These are phyloP conservation scores for Datisca glomerata DNA, from an alignment of 306 rosid species.

Conservation along the genomic window DNA sequence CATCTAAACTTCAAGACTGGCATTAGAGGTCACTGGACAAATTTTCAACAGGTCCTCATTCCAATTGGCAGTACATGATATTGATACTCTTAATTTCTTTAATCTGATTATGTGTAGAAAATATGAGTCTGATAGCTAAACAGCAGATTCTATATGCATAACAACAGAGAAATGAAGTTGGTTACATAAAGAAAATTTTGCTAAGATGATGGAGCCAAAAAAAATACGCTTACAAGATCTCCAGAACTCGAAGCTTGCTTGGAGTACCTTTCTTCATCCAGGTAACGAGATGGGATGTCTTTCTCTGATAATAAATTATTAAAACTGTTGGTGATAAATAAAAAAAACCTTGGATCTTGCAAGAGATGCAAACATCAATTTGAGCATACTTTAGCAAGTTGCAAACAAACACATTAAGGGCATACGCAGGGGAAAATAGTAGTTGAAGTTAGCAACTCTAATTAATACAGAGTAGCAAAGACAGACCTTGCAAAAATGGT, in stretches of 20 bases:
- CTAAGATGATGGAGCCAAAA: constrained; percentile 1
- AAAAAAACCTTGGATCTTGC: too few species aligned
- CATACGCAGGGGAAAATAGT: constrained; percentile 3
- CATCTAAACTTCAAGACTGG: too few species aligned
- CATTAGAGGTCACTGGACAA: too few species aligned
- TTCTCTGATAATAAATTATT: constrained; percentile 41
- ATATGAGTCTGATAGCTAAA: too few species aligned
- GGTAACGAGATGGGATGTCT: constrained; percentile 64
- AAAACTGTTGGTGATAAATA: too few species aligned
- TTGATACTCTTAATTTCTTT: too few species aligned
- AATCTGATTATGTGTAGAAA: too few species aligned
- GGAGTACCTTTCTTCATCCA: constrained; percentile 49
- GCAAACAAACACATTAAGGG: too few species aligned
- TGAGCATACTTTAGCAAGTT: constrained; percentile 6
- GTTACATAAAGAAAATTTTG: background rate
- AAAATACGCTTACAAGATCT: constrained; percentile 35
- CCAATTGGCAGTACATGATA: too few species aligned
- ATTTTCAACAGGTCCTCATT: too few species aligned
- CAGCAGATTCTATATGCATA: too few species aligned
- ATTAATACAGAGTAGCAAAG: constrained; percentile 5
- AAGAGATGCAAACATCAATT: constrained; percentile 5
- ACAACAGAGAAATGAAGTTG: background rate
- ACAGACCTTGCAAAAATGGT: constrained; percentile 86
- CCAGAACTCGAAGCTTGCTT: constrained; percentile 70
- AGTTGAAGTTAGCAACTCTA: background rate